Base-by-base conservation (phyloP, 148 eudicot genomes). In the Dysphania ambrosioides region DNA sequence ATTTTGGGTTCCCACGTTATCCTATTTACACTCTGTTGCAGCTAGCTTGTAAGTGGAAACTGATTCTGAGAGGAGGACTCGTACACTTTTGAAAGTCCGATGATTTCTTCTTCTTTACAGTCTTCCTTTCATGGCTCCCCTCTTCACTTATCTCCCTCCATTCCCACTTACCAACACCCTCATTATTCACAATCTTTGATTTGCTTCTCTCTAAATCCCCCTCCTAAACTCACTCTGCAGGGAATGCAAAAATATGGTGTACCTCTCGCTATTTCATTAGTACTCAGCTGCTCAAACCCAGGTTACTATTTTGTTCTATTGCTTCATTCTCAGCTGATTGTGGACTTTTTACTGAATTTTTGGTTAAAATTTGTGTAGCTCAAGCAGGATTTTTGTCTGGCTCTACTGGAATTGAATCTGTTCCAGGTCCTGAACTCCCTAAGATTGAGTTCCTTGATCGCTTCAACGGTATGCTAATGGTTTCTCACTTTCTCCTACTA, bases 331-430 rank as follows among this genome's bases (percentile, higher is more conserved):
- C 0, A 2, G 19, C 6, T 3, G 42, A 40, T 38, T 36, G 12
- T 1, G 9, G 18, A 16, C 15, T 62, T 67, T 41, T 59, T 23
- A 31, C 32, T 67, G 31, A 47, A 2, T 31, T 59, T 49, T 71
- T 15, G 70, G 66, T 26, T 76, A 23, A 49, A 47, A 35, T 15
- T n/a, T 13, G 67, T 87, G 90, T 84, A 94, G 98, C 98, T 75
- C 71, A 87, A 87, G 98, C 98, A 31, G 96, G 97, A 63, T 83
- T 94, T 71, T 64, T 94, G 44, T 94, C 98, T 9, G 98, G 98
- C 10, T 74, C 51, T 75, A 41, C 86, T 26, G 97, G 97, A 34
- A 71, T 94, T 73, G 97, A 94, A 75, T 91, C 98, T 66, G 73
- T 88, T 36, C 98, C 98, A 77, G 98, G 97, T 68, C 97, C 97